Percentiles rank a stretch among this genome's conserved stretches.
Conservation (phyloP, 176 grass and related monocot species). For the Eragrostis nindensis region DNA sequence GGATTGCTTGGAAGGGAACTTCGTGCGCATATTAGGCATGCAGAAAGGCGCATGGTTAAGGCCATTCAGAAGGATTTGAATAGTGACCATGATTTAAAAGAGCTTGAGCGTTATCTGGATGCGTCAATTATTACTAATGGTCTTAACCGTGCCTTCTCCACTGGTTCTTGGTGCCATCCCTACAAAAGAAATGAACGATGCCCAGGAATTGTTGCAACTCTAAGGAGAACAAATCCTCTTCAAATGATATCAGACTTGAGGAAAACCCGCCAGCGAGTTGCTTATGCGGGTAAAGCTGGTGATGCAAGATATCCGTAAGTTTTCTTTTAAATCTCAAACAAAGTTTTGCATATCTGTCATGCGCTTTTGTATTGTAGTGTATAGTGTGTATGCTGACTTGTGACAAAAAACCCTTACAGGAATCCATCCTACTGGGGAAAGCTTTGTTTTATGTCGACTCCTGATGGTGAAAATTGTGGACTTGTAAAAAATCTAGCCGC, state of each 20-base stretch:
- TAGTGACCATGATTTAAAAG: slow-evolving; percentile 71
- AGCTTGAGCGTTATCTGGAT: slow-evolving; percentile 70
- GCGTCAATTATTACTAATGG: slow-evolving; percentile 89
- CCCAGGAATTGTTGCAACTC: slow-evolving; percentile 80
- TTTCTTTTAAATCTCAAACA: slow-evolving; percentile 12
- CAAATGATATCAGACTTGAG: slow-evolving; percentile 92
- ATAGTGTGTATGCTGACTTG: slow-evolving; percentile 38
- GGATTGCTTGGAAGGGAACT: slow-evolving; percentile 89
- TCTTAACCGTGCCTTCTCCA: slow-evolving; percentile 84
- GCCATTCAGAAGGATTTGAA: slow-evolving; percentile 91
- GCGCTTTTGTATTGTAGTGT: slow-evolving; percentile 17
- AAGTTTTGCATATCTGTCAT: slow-evolving; percentile 19
- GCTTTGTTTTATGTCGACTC: slow-evolving; percentile 92
- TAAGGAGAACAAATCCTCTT: slow-evolving; percentile 95
- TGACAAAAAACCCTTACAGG: slow-evolving; percentile 51
- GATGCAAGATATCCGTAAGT: slow-evolving; percentile 99
- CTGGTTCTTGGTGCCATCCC: slow-evolving; percentile 94
- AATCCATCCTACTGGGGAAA: slow-evolving; percentile 98
- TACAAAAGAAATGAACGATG: slow-evolving; percentile 74
- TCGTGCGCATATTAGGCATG: slow-evolving; percentile 81
- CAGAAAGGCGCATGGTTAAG: slow-evolving; percentile 84
- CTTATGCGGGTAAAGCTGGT: slow-evolving; percentile 95
- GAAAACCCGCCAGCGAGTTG: slow-evolving; percentile 89
- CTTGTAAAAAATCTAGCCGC: slow-evolving; percentile 90
- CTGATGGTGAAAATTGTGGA: slow-evolving; percentile 97